Base-by-base conservation (phyloP, 78 protist genomes). In the Dictyostelium firmibasis region DNA sequence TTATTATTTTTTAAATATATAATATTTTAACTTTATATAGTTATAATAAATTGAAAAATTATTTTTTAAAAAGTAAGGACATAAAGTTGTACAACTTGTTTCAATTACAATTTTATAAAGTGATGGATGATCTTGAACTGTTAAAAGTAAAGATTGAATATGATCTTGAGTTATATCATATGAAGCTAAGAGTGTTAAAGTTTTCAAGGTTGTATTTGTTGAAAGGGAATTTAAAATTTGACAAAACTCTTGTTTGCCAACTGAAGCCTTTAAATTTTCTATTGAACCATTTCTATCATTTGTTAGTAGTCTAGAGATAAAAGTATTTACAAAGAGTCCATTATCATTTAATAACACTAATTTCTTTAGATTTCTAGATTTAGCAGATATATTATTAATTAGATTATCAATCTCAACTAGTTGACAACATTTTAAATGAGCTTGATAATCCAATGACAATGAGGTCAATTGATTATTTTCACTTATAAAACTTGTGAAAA, bases 51-150 rank as follows among this genome's bases (percentile, higher is more conserved):
- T 35, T 50, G 70, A 16, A 82, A 57, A 82, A 25, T 82, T 18
- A 57, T 57, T 29, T 18, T 35, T 33, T 72, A 72, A 72, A 33
- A 72, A 72, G 35, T 72, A 72, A 72, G 79, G 79, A 72, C 79
- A 72, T 72, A 72, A 33, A 7, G 36, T 38, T 31, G 64, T 18
- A 60, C 70, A 82, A 44, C 14, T 57, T 9, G 86, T 44, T 60
- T 82, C 86, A 33, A 82, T 38, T 27, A 23, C 25, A 3, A 82
- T n/a, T 57, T 82, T 82, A 35, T 57, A 50, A 20, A 82, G 11
- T n/a, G 86, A 57, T 1, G 86, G 86, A 33, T 82, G 86, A 20
- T 35, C 31, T 60, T 57, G 60, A 16, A 82, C 16, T 0, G 43
- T 50, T 25, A 44, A 18, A 3, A 82, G 29, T n/a, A 82, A 20